Evolutionary conservation across 2,329 filamentous ascomycete species (phyloP).

Genomic region (Epichloe elymi): DNA sequence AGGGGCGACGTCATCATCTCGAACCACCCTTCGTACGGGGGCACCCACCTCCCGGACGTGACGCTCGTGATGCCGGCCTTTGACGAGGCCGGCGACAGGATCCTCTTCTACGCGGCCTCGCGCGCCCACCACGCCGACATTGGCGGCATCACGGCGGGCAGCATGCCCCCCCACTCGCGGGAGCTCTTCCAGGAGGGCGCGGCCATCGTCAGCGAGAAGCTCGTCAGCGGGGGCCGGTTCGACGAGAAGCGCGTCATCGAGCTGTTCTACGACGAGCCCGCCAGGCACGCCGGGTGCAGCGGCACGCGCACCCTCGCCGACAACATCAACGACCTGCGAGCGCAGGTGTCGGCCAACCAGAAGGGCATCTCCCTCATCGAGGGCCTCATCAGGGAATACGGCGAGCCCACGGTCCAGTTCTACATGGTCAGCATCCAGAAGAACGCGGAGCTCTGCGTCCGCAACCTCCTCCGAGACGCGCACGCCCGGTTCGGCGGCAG

Average conservation of each 20-base stretch:
- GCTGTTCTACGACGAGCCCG: conserved; percentile 59
- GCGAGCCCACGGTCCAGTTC: conserved; percentile 64
- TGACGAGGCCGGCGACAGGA: conserved; percentile 47
- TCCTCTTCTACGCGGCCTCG: conserved; percentile 72
- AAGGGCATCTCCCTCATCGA: conserved; percentile 76
- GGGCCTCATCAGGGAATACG: conserved; percentile 63
- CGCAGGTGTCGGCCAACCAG: conserved; percentile 72
- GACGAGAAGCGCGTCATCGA: conserved; percentile 66
- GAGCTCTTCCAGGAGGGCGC: conserved; percentile 51
- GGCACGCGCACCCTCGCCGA: conserved; percentile 68
- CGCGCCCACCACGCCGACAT: conserved; percentile 78
- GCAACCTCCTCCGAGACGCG: conserved; percentile 58
- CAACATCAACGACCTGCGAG: conserved; percentile 73
- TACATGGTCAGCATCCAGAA: conserved; percentile 75
- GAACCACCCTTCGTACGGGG: conserved; percentile 73
- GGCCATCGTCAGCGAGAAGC: conserved; percentile 50
- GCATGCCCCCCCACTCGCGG: conserved; percentile 64
- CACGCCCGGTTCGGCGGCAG: conserved; percentile 56
- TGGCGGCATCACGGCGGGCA: conserved; percentile 66
- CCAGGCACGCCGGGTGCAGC: conserved; percentile 60
- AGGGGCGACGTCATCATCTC: conserved; percentile 71
- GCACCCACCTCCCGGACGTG: conserved; percentile 72
- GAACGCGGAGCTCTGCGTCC: conserved; percentile 64
- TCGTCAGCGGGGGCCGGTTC: conserved; percentile 64
- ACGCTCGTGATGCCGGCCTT: conserved; percentile 73